Evolutionary conservation across 2,329 filamentous ascomycete genomes (phyloP).

Genomic region (Tolypocladium cylindrosporum): DNA sequence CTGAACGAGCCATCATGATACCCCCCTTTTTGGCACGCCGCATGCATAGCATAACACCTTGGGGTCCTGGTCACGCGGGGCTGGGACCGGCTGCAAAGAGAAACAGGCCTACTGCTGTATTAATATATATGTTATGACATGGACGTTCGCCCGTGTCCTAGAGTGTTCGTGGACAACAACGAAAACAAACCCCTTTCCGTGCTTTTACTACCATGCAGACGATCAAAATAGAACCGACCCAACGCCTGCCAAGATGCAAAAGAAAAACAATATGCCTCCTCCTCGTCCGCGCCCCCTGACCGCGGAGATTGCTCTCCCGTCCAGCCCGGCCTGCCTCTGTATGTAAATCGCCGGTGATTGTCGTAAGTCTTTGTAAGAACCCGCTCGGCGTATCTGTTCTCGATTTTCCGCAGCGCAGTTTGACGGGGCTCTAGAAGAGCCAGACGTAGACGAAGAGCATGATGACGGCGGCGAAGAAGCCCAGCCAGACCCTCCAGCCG

Average conservation of each 20-base stretch:
- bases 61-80: too few relatives aligned
- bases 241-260: conserved; percentile 3
- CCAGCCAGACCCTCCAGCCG: conserved; percentile 88
- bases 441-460: conserved; percentile 87
- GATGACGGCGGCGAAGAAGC: conserved; percentile 76
- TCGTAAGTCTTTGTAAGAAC: neutral
- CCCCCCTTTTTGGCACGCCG: neutral
- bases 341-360: neutral
- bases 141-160: neutral
- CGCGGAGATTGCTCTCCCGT: neutral
- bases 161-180: neutral
- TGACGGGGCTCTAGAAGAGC: conserved; percentile 54
- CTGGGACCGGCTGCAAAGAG: neutral
- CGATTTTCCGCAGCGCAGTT: neutral
- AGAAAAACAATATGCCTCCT: neutral
- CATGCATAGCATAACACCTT: neutral
- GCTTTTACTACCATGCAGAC: neutral
- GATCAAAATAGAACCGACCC: neutral
- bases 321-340: neutral
- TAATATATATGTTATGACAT: neutral
- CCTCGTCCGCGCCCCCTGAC: neutral
- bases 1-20: conserved; percentile 1
- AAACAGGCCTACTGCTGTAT: neutral
- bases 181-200: neutral
- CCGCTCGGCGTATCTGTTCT: neutral